Base-by-base conservation (phyloP, 495 filamentous ascomycete genomes). In the Jackrogersella minutella region DNA sequence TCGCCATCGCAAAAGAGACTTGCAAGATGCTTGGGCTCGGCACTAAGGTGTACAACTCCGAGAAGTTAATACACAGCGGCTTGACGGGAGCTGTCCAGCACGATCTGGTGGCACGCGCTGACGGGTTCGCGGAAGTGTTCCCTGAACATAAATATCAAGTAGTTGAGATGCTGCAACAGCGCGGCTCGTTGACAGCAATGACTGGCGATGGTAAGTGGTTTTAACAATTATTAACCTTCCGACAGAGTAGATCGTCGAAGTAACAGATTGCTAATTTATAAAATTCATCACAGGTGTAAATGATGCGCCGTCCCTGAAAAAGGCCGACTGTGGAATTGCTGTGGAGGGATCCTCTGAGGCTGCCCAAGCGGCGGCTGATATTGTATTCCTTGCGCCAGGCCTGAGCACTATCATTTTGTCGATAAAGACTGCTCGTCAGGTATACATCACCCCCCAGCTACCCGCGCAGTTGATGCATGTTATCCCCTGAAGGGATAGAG, bases 81-180 rank as follows among this genome's bases (percentile, higher is more conserved):
- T 90, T 96, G 89, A 88, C 92, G 71, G 92, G 92, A 70, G 93
- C 92, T 65, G 88, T 94, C 71, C 87, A 96, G 53, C 93, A 93
- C 77, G 92, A 96, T 78, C 93, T 96, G 75, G 93, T 96, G 64
- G 91, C 96, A 81, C 90, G 86, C 74, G 93, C 93, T 34, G 93
- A 97, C 83, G 93, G 93, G 70, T 96, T 96, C 78, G 90, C 90
- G 63, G 93, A 97, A 78, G 93, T 97, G 16, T 97, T 96, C 81
- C 93, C 93, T 39, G 92, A 97, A 78, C 93, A 97, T 81, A 97
- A 97, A 83, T 96, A 95, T 76, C 92, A 96, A 69, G 93, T 97
- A 62, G 93, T 97, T 65, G 91, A 96, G 77, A 96, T 97, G 83
- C 87, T 97, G 33, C 93, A 97, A 78, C 91, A 97, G 80, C 91